Conservation (phyloP, 192 early-diverging fungal species). For the Backusella circina region DNA sequence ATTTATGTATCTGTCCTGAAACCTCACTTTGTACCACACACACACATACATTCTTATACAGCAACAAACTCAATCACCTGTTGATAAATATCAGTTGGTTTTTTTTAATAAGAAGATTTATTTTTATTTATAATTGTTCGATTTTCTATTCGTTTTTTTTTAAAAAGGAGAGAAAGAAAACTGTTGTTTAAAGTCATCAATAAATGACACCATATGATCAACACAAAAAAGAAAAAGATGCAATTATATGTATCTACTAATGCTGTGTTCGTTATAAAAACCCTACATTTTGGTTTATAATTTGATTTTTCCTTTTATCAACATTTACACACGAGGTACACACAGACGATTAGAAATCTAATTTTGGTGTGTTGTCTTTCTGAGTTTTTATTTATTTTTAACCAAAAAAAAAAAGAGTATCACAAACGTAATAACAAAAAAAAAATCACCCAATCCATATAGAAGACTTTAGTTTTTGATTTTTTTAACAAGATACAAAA, state of each 20-base stretch:
- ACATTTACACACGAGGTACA: constrained; percentile 1
- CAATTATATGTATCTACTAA: neutral
- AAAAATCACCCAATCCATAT: neutral
- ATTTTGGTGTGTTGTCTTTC: neutral
- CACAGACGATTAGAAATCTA: constrained; percentile 2
- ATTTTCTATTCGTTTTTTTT: neutral
- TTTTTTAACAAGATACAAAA: neutral
- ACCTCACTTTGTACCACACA: neutral
- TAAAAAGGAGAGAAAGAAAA: neutral
- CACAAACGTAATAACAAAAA: neutral
- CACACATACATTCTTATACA: neutral
- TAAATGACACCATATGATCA: neutral
- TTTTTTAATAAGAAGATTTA: neutral
- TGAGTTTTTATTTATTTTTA: neutral
- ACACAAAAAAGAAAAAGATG: neutral
- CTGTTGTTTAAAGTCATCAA: neutral
- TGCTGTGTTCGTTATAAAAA: neutral
- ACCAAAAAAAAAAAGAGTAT: neutral
- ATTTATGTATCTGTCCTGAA: neutral
- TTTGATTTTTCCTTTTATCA: neutral
- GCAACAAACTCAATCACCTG: neutral
- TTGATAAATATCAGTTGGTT: neutral
- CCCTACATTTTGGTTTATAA: neutral
- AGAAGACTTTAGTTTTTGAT: neutral
- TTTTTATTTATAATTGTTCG: neutral